Evolutionary conservation across 1,284 basidiomycete genomes (phyloP).

Genomic region (Irpex sp.): DNA sequence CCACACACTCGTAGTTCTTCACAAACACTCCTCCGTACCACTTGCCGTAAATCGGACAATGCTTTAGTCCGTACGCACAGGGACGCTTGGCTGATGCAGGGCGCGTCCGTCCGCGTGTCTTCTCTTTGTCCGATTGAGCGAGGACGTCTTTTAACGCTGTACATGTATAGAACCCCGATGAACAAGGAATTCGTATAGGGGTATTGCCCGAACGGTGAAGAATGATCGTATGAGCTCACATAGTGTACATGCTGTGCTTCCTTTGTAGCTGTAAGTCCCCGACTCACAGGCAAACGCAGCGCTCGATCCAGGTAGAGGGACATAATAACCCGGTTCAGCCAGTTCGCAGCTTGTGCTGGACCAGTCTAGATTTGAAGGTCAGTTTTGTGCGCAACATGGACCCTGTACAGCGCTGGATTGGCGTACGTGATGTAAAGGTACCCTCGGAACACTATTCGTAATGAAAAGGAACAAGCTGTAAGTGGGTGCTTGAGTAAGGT

Average conservation of each 20-base stretch:
- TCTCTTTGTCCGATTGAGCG: background rate
- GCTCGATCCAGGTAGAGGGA: background rate
- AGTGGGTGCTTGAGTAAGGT: background rate
- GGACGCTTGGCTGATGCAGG: background rate
- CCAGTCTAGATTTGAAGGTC: background rate
- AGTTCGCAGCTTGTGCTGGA: background rate
- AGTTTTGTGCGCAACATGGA: background rate
- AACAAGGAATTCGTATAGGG: background rate
- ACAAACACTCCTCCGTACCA: background rate
- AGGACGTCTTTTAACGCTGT: background rate
- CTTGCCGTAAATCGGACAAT: background rate
- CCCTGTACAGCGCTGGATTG: background rate
- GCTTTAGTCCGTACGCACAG: background rate
- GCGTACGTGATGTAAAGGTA: background rate
- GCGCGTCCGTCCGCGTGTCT: background rate
- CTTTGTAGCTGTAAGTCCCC: background rate
- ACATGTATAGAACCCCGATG: background rate
- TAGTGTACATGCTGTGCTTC: background rate
- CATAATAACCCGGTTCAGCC: background rate
- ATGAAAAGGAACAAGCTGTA: background rate
- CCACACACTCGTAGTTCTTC: conserved; percentile 18
- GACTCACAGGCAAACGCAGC: background rate
- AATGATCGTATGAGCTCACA: background rate
- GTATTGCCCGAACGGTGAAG: background rate
- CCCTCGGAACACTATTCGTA: background rate